Evolutionary conservation across 768 basidiomycete species (phyloP).

Genomic region (Russula foetens): DNA sequence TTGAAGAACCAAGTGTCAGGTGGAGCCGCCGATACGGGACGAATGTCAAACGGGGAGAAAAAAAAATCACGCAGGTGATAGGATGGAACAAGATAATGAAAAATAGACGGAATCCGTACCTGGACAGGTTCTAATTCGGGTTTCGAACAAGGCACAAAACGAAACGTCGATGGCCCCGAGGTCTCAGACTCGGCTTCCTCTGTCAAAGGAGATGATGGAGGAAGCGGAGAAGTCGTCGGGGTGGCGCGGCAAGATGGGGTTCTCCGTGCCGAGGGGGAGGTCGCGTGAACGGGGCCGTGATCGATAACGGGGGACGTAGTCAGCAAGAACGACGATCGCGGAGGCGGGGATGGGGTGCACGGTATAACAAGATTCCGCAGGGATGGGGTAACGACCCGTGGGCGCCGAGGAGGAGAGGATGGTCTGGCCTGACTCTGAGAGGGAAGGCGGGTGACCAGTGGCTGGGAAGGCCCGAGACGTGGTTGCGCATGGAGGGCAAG

Average conservation of each 20-base stretch:
- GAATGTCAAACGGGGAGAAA: too few relatives aligned
- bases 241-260: too few relatives aligned
- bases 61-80: too few relatives aligned
- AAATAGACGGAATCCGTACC: neutral
- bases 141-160: neutral
- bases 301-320: too few relatives aligned
- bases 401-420: too few relatives aligned
- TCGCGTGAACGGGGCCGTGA: too few relatives aligned
- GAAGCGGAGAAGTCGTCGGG: conserved; percentile 13
- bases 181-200: conserved; percentile 6
- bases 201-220: conserved; percentile 19
- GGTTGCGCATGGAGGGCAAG: conserved; percentile 14
- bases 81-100: neutral
- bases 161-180: neutral
- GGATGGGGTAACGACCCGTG: too few relatives aligned
- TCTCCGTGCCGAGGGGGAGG: too few relatives aligned
- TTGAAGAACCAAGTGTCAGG: too few relatives aligned
- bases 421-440: too few relatives aligned
- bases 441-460: neutral
- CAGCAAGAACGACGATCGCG: neutral
- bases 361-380: conserved; percentile 9
- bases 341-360: conserved; percentile 9
- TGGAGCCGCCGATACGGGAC: too few relatives aligned
- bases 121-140: neutral
- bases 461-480: conserved; percentile 5